Conservation (phyloP, 2,329 filamentous ascomycete genomes). For the Pleochaeta shiraiana region DNA sequence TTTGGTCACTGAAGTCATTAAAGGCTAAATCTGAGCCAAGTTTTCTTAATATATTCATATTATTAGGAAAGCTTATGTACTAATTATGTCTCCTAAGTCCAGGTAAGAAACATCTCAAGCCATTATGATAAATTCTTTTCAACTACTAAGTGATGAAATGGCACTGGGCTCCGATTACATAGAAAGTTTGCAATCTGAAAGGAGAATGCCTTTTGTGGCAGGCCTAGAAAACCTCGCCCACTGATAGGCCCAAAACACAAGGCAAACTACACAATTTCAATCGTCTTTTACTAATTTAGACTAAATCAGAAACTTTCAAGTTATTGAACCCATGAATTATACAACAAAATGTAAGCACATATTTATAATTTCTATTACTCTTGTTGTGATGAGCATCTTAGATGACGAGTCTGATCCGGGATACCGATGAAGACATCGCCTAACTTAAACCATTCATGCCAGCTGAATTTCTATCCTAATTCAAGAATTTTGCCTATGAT, state of each 20-base stretch:
- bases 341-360: background rate
- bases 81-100: no score
- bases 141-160: constrained; percentile 45
- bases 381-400: constrained; percentile 30
- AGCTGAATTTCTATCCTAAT: constrained; percentile 25
- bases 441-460: constrained; percentile 55
- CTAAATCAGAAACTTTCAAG: no score
- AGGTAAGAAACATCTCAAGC: no score
- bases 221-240: constrained; percentile 99
- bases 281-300: background rate
- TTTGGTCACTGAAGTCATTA: constrained; percentile 51
- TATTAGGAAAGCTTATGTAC: no score
- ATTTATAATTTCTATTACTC: background rate
- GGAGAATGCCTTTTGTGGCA: constrained; percentile 81
- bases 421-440: constrained; percentile 47
- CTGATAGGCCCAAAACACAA: constrained; percentile 33
- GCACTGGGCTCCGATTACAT: constrained; percentile 91
- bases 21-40: constrained; percentile 63
- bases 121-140: background rate
- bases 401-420: constrained; percentile 66
- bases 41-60: no score
- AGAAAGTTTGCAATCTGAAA: no score
- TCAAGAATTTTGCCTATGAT: no score
- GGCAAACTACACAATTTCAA: background rate
- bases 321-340: no score